Base-by-base conservation (phyloP, 2,329 filamentous ascomycete genomes). In the Xenosphaeropsis pyriputrescens region DNA sequence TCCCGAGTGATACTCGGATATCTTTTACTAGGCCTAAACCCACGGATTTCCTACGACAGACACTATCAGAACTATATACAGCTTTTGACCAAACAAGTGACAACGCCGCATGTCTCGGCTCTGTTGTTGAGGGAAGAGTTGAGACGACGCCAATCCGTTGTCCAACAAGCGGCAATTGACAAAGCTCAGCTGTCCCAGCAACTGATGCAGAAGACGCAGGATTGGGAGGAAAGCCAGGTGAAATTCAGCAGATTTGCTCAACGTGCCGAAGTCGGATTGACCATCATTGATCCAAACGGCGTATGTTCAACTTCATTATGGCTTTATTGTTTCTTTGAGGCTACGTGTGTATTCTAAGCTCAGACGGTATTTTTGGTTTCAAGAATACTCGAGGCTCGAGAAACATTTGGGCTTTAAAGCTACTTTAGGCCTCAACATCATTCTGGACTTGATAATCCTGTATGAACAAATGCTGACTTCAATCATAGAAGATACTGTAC, bases 41-140 rank as follows among this genome's bases (percentile, higher is more conserved):
- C 80, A 5, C 63, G 79, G 32, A 63, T 78, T 32, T 79, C 79
- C 0, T 85, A 81, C 44, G 80, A 85, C 48, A 75, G 79, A 41
- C 78, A 83, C 43, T 85, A 85, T 48, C 69, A 67, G 32, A 66
- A 80, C 7, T 85, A 80, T 47, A 65, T 84, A 14, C 72, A 63
- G 12, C 53, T 70, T 4, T 50, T 71, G 26, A 61, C 56, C 31
- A 63, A 68, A 43, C 82, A 64, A 50, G 58, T 84, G 6, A 75
- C 72, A 1, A 81, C 75, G 2, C 79, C 76, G 0, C 60, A 84
- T 36, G 79, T 79, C 6, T 82, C 77, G 0, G 77, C 81, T 0
- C 73, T 83, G 0, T 58, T 84, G 1, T 71, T 84, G 34, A 76
- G 82, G 51, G 78, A 83, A 51, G 79, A 84, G 51, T 73, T 80